Evolutionary conservation across 2,329 filamentous ascomycete genomes (phyloP), one percentile per base, ranked within the genome.

Genomic region (Cytospora piceae): DNA sequence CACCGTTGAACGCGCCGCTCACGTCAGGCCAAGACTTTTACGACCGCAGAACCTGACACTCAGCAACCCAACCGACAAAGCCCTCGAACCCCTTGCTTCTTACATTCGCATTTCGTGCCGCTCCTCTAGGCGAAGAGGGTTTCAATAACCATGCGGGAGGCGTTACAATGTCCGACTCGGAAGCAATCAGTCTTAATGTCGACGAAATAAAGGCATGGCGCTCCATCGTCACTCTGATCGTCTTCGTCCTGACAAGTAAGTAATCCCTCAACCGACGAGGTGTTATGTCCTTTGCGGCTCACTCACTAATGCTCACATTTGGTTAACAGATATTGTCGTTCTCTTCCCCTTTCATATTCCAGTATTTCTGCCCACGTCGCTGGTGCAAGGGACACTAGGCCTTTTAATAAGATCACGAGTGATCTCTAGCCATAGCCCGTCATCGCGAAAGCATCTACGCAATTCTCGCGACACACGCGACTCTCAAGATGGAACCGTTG

Each of bases 181-280:
- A 61, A 42, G 32, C 54, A 15, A 66, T 65, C 65, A 73, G 77
- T 63, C 73, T 83, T 14, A 78, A 87, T 68, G 87, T 85, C 31
- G 74, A 74, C 57, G 76, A 82, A 69, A 91, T 92, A 71, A 83
- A 75, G 63, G 76, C 84, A 65, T 92, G 89, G 89, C 81, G 85
- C 58, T 91, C 89, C 20, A 91, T 92, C 58, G 76, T 92, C 64
- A 91, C 89, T 0, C 80, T 92, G 39, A 77, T 92, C 61, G 83
- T 89, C 54, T 92, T 92, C 71, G 79, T 91, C 39, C 53, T 90
- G 51, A 89, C 89, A 5, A 92, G 89, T 91, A 78, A 82, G 88
- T 66, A 22, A 53, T 56, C 63, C 9, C 46, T 24, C n/a, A 49
- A 24, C 46, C 11, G 46, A 24, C n/a, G 1, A 49, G 8, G 11